These are phyloP conservation scores for Stephanodiscus triporus DNA, from an alignment of 108 stramenopile genomes.

Conservation along the genomic window DNA sequence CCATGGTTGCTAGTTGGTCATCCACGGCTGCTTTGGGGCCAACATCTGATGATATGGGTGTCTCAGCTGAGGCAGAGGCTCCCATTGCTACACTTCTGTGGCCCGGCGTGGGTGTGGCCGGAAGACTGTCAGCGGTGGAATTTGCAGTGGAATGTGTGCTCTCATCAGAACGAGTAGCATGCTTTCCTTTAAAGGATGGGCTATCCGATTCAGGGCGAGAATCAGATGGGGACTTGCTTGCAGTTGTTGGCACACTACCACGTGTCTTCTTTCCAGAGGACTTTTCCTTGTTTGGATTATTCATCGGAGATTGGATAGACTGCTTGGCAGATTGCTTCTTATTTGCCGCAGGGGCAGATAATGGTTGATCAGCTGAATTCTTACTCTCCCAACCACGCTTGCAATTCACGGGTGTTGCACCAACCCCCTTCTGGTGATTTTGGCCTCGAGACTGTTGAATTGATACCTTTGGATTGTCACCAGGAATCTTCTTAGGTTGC, in stretches of 20 bases:
- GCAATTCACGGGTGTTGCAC: constrained; percentile 30
- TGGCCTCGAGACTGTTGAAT: constrained; percentile 38
- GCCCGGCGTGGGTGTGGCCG: constrained; percentile 25
- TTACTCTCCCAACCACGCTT: constrained; percentile 79
- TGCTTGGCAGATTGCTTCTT: constrained; percentile 20
- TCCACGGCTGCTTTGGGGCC: constrained; percentile 29
- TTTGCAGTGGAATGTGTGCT: constrained; percentile 39
- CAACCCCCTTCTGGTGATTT: constrained; percentile 10
- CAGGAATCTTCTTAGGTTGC: constrained; percentile 36
- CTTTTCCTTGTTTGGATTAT: constrained; percentile 24
- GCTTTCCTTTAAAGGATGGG: constrained; percentile 20
- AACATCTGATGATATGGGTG: neutral
- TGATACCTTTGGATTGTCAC: constrained; percentile 48
- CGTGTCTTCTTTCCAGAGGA: constrained; percentile 13
- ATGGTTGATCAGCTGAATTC: neutral
- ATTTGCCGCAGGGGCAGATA: constrained; percentile 20
- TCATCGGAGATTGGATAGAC: constrained; percentile 15
- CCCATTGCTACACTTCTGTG: constrained; percentile 1
- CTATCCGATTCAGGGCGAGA: constrained; percentile 21
- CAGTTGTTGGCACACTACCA: neutral
- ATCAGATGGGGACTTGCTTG: constrained; percentile 19
- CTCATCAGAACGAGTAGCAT: constrained; percentile 33
- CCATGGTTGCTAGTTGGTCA: constrained; percentile 50
- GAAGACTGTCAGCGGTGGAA: constrained; percentile 43
- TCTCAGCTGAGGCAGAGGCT: neutral